Base-by-base conservation (phyloP, 140 eudicot genomes). In the Stevia rebaudiana region DNA sequence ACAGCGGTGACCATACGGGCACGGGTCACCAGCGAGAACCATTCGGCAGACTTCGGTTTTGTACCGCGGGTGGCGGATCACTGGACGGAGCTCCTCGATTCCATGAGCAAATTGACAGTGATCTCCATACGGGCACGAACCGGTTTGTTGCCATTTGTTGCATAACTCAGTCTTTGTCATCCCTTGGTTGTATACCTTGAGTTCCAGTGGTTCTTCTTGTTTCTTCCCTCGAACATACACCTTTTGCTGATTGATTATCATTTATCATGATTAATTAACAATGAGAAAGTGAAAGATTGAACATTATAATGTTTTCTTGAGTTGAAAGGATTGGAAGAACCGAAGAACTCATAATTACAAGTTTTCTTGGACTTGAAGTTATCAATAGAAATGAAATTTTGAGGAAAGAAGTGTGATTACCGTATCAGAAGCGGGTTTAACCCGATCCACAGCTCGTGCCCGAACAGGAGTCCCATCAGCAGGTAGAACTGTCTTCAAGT, bases 81-180 rank as follows among this genome's bases (percentile, higher is more conserved):
- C 86, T 0, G 94, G 95, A 11, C 95, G 86, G 35, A 87, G 95
- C 65, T 87, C 94, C 59, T 66, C 79, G n/a, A 87, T 72, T 51
- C 95, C 95, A 22, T 87, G 95, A 9, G 95, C 95, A 65, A 87
- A 87, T 55, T 84, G 95, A 65, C 95, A 87, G 74, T 77, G 81
- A 22, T 79, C 86, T 33, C 89, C 95, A 61, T 87, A 87, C 1
- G 94, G 95, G 68, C 95, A 87, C 9, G 80, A 69, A 13, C 95
- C 95, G 5, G 83, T 84, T 54, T 87, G 83, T 39, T 87, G 86
- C 95, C 95, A 87, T 80, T 87, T 87, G 95, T 87, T 87, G 94
- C 95, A 87, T 3, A 87, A 78, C 67, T 87, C 95, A 36, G 95
- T 87, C 83, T 87, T 84, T 50, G 76, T 39, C 94, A 87, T 80